Conservation (phyloP, 2,329 filamentous ascomycete genomes). For the Colletotrichum australisinense region DNA sequence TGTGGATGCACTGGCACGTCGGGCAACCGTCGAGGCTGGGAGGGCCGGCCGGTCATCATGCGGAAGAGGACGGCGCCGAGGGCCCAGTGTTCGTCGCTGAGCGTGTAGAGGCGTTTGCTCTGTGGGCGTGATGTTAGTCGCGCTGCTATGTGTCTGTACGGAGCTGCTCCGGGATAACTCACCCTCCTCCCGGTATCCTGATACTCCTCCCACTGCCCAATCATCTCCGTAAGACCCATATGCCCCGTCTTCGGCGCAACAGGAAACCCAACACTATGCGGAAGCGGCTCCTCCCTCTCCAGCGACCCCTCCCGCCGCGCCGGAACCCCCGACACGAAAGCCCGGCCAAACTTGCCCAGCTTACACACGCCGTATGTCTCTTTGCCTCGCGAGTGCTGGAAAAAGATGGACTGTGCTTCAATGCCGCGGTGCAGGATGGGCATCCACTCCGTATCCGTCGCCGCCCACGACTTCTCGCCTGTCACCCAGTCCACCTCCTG, state of each 20-base stretch:
- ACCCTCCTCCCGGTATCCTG: conserved; percentile 10
- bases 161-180: neutral
- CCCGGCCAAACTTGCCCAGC: conserved; percentile 59
- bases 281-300: conserved; percentile 14
- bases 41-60: conserved; percentile 52
- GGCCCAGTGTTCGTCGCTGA: conserved; percentile 50
- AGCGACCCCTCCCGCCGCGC: conserved; percentile 13
- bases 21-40: conserved; percentile 44
- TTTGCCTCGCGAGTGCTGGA: conserved; percentile 57
- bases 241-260: conserved; percentile 27
- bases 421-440: conserved; percentile 63
- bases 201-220: conserved; percentile 28
- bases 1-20: conserved; percentile 42
- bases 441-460: conserved; percentile 57
- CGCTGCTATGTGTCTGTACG: neutral
- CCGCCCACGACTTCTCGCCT: conserved; percentile 22
- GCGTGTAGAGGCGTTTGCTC: conserved; percentile 47
- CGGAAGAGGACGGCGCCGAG: conserved; percentile 52
- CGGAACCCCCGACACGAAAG: conserved; percentile 53
- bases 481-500: conserved; percentile 37
- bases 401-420: conserved; percentile 59
- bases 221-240: conserved; percentile 21
- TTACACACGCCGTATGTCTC: conserved; percentile 67
- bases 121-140: conserved; percentile 21
- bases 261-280: conserved; percentile 11